phyloP scores from a whole-genome alignment of 2,329 filamentous ascomycete genomes.

The Sordariomycetes sp. region DNA sequence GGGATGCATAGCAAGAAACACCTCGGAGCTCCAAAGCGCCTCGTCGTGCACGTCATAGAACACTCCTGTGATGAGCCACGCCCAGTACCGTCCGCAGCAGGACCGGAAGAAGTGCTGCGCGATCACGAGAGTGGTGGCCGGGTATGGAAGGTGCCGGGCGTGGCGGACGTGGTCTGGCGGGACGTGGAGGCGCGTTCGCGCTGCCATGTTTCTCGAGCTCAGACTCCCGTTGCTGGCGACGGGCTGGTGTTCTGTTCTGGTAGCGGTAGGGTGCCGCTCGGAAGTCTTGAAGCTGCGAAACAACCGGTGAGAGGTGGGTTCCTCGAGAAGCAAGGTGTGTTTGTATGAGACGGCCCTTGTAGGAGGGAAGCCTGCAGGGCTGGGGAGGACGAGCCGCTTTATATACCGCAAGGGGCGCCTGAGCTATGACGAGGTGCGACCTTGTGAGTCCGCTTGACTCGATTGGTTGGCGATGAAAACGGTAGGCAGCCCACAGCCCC shows the following conservation, averaged over 20 bases:
- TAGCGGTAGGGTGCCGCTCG: too few species aligned
- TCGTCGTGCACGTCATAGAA: conserved; percentile 29
- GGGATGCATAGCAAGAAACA: conserved; percentile 20
- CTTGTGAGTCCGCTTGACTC: too few species aligned
- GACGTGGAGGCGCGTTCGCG: conserved; percentile 3
- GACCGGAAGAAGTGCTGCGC: conserved; percentile 24
- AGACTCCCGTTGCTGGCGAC: too few species aligned
- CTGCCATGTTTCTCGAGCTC: background rate
- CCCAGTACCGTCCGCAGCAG: conserved; percentile 22
- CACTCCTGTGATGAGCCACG: conserved; percentile 29
- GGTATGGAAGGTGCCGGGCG: conserved; percentile 20
- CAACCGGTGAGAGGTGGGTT: background rate
- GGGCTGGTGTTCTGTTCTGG: too few species aligned
- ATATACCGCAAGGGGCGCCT: background rate
- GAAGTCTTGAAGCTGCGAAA: background rate
- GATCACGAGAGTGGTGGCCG: conserved; percentile 30
- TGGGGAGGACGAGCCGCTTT: background rate
- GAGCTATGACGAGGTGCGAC: too few species aligned
- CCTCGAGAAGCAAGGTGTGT: background rate
- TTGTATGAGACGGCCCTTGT: background rate
- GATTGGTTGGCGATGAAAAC: too few species aligned
- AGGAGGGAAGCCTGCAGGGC: background rate
- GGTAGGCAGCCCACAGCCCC: too few species aligned
- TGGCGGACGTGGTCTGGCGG: conserved; percentile 11
- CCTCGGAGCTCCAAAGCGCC: conserved; percentile 30